Evolutionary conservation across 768 basidiomycete species (phyloP), one percentile per base, ranked within the genome.

Genomic region (Macrolepiota albuminosa): DNA sequence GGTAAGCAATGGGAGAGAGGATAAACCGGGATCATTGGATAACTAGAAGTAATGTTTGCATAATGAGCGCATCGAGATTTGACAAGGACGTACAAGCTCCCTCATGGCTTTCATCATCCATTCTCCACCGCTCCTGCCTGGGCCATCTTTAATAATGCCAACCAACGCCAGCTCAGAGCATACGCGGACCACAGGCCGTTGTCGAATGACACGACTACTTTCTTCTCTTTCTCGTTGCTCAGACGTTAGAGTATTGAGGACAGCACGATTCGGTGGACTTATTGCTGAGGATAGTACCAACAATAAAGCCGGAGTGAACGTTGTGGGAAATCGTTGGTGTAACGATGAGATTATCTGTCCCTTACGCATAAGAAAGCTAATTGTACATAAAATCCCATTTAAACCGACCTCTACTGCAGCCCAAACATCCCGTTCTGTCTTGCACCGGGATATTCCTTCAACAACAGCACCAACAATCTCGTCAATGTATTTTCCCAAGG

Each of bases 191-290:
- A 95, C 76, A 2, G 93, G 92, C 24, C 97, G 82, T 71, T 98
- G 95, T 51, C 89, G 86, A 6, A 83, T 67, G 31, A 99, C 76
- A 29, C 97, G 82, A 9, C 84, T 76, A 52, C 83, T 76, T 63
- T 98, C 95, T 62, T 99, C 97, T 73, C 93, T 96, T 69, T 99
- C 97, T 51, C 88, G 84, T 66, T 94, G 95, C 67, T 94, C 93
- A 0, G 80, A 78, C 3, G 82, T 75, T 50, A 92, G 70, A 6
- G 78, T 71, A n/a, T 84, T 74, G 4, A 91, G 73, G 0, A 81
- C 68, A 6, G 82, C 75, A 53, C 83, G 79, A 13, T 85, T 76
- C 1, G 91, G 85, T 4, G 88, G 75, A 8, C 81, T 78, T 50
- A 89, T 78, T 7, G 83, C 81, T 6, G 78, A 66, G 9, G 82